Conservation (phyloP, 306 rosid genomes). For the Malus asiatica region DNA sequence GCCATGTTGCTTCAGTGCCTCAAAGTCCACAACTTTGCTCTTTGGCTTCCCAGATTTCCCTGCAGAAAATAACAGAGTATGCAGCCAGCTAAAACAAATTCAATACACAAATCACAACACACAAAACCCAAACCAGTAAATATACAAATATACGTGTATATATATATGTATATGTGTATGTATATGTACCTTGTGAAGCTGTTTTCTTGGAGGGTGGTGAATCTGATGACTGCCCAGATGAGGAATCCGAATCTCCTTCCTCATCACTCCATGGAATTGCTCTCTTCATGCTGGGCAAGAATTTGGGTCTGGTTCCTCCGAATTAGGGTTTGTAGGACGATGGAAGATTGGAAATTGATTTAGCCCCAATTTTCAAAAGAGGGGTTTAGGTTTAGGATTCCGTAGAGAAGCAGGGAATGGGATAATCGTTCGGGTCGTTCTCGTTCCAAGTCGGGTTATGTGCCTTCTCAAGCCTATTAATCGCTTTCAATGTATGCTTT, state of each 20-base stretch:
- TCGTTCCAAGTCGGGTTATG: not conserved
- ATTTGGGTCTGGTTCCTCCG: not conserved
- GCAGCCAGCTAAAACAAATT: not conserved
- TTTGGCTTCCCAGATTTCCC: constrained; percentile 58
- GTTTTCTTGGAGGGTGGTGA: constrained; percentile 1
- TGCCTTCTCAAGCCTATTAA: not conserved
- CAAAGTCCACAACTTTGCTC: constrained; percentile 54
- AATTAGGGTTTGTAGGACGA: constrained; percentile 2
- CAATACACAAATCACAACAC: not conserved
- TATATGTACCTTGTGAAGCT: constrained; percentile 10
- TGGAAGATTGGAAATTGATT: not conserved
- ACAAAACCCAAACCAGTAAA: not conserved
- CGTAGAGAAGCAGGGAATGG: too few relatives aligned
- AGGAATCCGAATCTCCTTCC: constrained; percentile 48
- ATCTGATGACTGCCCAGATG: constrained; percentile 33
- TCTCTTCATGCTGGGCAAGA: constrained; percentile 55
- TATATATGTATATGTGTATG: not conserved
- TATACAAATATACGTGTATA: not conserved
- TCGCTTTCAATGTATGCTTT: not conserved
- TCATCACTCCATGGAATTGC: constrained; percentile 67
- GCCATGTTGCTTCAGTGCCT: constrained; percentile 63
- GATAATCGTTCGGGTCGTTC: not conserved
- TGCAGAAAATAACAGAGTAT: constrained; percentile 21
- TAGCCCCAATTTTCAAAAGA: not conserved
- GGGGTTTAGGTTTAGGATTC: not conserved